Evolutionary conservation across 2,329 filamentous ascomycete species (phyloP), one percentile per base, ranked within the genome.

Genomic region (Aureobasidium sp.): DNA sequence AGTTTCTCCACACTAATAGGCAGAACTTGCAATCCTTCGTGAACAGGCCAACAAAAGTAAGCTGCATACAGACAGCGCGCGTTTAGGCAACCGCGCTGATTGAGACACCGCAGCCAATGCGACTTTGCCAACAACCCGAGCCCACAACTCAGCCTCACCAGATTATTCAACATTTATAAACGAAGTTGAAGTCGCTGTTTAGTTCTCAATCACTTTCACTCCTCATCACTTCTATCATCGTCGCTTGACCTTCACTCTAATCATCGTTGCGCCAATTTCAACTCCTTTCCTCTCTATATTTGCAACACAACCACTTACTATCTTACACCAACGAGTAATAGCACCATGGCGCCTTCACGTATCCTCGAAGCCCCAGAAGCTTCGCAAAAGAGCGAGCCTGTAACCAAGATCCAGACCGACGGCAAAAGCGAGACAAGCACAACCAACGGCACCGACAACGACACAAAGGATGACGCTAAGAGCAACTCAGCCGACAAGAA

Each of bases 41-140:
- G 47, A 20, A 34, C 47, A 51, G 47, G 36, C 48, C 48, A 37
- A 51, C 36, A 20, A 41, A 17, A 29, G 11, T 39, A 25, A 14
- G 51, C 53, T 57, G 41, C 53, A 31, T 57, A 25, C 29, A 57
- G 27, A 25, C n/a, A 56, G 49, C 49, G 49, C 48, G 48, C 37
- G 36, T 20, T 25, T 36, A 57, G 53, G 53, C 53, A 57, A 36
- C 53, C 53, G 36, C n/a, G 31, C 34, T 20, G 29, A 56, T 57
- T 27, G 27, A 45, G 53, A 57, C 53, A 57, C 53, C 53, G 53
- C 53, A 52, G 31, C 49, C 49, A 52, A 55, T 42, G 9, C 15
- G 37, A 17, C 7, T 42, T 42, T 31, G 51, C 37, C 51, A 55
- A 55, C 51, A 42, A 25, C 22, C 22, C 22, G 3, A 29, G 9